Base-by-base conservation (phyloP, 2,329 filamentous ascomycete species). In the Zasmidium cellare region DNA sequence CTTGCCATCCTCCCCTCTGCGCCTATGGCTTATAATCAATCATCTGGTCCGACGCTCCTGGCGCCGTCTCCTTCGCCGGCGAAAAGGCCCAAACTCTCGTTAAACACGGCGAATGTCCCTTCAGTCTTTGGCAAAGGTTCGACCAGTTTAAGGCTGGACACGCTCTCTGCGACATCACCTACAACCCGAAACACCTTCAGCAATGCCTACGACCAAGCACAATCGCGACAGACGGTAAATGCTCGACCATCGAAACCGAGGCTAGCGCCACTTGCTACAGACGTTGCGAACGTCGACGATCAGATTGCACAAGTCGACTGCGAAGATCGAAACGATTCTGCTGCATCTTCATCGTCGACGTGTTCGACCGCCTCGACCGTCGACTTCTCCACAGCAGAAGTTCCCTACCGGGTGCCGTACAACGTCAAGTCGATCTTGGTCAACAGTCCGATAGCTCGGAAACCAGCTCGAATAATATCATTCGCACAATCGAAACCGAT, bases 181-280 rank as follows among this genome's bases (percentile, higher is more conserved):
- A 87, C 84, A 1, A 75, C 80, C 45, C 77, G 81, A 65, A 87
- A 87, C 71, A 87, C 84, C 52, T 85, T 85, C 68, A 80, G 76
- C 65, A 87, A 87, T 72, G 80, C 82, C 51, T 85, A 84, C 64
- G 79, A 83, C 44, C 68, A 74, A 41, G 63, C 71, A n/a, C 70
- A 53, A 61, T 35, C 48, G 31, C 45, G 35, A 6, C 47, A 24
- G 38, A 45, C n/a, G 44, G n/a, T 19, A 55, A 53, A 44, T 9
- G 23, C 28, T 24, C 35, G 46, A 55, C 53, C 51, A n/a, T 53
- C 55, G 47, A 61, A 59, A 59, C 78, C 55, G 63, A 74, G 45
- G 73, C 73, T 57, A 72, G 76, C 53, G 71, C 75, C 19, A 67
- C 65, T 61, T 58, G 46, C 60, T 18, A 61, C 59, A 41, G 47